Evolutionary conservation across 2,329 filamentous ascomycete genomes (phyloP).

Genomic region (Phyllosticta citrichinensis): DNA sequence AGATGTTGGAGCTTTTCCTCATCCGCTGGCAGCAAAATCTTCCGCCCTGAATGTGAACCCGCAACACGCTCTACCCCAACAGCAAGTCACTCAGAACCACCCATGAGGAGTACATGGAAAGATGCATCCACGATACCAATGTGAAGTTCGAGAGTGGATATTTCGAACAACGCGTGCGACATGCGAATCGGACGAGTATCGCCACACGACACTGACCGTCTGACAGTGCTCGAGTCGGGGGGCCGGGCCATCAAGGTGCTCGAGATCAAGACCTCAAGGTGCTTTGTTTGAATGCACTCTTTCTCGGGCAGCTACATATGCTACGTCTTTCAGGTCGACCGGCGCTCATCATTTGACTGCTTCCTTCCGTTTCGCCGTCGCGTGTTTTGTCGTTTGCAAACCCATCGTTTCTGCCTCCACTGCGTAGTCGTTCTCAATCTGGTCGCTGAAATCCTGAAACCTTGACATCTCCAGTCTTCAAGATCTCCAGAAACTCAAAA

Average conservation of each 20-base stretch:
- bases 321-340: neutral
- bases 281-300: neutral
- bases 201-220: too few relatives aligned
- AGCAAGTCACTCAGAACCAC: too few relatives aligned
- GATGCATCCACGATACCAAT: too few relatives aligned
- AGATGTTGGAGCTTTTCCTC: too few relatives aligned
- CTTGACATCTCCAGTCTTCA: neutral
- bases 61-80: too few relatives aligned
- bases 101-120: too few relatives aligned
- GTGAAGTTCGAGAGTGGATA: too few relatives aligned
- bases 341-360: neutral
- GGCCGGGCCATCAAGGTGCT: constrained; percentile 8
- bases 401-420: neutral
- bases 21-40: too few relatives aligned
- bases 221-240: neutral
- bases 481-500: neutral
- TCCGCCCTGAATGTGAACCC: too few relatives aligned
- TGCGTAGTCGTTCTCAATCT: neutral
- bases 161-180: too few relatives aligned
- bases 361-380: neutral
- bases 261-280: constrained; percentile 7
- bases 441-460: neutral
- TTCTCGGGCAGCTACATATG: neutral
- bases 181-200: too few relatives aligned
- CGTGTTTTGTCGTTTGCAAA: neutral